Evolutionary conservation across 495 filamentous ascomycete genomes (phyloP).

Genomic region (Podospora fimiseda): DNA sequence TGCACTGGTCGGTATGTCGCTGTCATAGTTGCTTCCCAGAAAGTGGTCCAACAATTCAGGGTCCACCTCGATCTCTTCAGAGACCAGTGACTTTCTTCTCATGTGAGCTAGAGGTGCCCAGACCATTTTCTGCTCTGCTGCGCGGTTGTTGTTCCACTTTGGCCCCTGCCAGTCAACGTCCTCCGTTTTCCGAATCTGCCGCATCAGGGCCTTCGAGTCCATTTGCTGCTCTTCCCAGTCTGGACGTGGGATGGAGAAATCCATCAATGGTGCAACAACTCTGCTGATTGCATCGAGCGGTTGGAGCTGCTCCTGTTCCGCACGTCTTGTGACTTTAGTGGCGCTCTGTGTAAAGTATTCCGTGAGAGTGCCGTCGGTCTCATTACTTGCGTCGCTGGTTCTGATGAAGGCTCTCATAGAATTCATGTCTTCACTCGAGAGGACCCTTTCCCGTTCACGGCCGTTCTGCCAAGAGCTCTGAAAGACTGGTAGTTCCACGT

Average conservation of each 20-base stretch:
- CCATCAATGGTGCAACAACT: constrained; percentile 52
- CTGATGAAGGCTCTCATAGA: constrained; percentile 19
- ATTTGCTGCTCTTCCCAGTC: constrained; percentile 46
- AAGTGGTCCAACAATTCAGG: constrained; percentile 14
- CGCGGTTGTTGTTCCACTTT: constrained; percentile 38
- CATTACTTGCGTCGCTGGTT: constrained; percentile 16
- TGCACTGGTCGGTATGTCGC: constrained; percentile 30
- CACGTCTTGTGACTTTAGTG: constrained; percentile 29
- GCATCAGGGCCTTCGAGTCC: constrained; percentile 21
- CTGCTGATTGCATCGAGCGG: constrained; percentile 51
- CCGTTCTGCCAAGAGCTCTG: neutral
- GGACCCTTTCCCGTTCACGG: constrained; percentile 8
- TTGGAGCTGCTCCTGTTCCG: constrained; percentile 59
- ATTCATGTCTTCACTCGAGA: constrained; percentile 13
- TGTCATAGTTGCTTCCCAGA: constrained; percentile 12
- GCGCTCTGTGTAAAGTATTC: constrained; percentile 42
- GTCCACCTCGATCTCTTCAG: constrained; percentile 31
- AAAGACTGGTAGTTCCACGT: constrained; percentile 24
- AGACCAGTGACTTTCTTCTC: constrained; percentile 20
- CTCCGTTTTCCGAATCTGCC: constrained; percentile 24
- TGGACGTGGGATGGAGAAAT: constrained; percentile 50
- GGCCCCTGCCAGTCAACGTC: constrained; percentile 20
- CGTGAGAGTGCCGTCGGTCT: constrained; percentile 35
- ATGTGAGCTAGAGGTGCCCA: constrained; percentile 42
- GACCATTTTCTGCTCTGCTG: constrained; percentile 38